Evolutionary conservation across 2,329 filamentous ascomycete species (phyloP), one percentile per base, ranked within the genome.

Genomic region (Scedosporium aurantiacum): DNA sequence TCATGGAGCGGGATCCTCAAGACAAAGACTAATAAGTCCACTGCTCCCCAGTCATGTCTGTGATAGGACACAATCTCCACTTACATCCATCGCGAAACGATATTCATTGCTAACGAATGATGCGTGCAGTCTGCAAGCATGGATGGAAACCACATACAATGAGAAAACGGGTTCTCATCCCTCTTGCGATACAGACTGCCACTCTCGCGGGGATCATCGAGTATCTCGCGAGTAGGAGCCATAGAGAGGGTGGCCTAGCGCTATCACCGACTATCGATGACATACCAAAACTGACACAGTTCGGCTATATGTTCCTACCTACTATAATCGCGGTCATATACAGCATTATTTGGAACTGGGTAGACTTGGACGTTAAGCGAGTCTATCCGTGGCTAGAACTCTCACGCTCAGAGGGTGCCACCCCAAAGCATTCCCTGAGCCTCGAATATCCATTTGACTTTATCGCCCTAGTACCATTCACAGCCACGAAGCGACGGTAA

Each of bases 311-410:
- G 0, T 84, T 83, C 56, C 64, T 79, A 0, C 83, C 84, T 0
- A 86, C 79, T 0, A 72, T 85, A 0, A 58, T 84, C 0, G 78
- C 82, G 0, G 78, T 86, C 0, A 5, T 81, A 0, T 86, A 83
- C 63, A 81, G 81, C 45, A 73, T 85, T 1, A 55, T 79, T 0
- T 86, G 83, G 82, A 76, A 74, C 2, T 84, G 82, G 81, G 74
- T 85, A 0, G 83, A 87, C 58, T 67, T 86, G 0, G 81, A 87
- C 41, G 71, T 76, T 0, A 83, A 84, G 62, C 66, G 84, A 0
- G 71, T 86, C 54, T 82, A 87, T 40, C 83, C 84, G 0, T 87
- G 79, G 73, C 78, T 83, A 10, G 81, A 85, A 23, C 61, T 87
- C 0, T 84, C 82, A 0, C 78, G 75, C 8, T 14, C 65, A 0